A percentile compares a stretch with the other conserved stretches of the same genome.
These are phyloP conservation scores for Penicillium paradoxum DNA, from an alignment of 495 filamentous ascomycete species.

Conservation along the genomic window DNA sequence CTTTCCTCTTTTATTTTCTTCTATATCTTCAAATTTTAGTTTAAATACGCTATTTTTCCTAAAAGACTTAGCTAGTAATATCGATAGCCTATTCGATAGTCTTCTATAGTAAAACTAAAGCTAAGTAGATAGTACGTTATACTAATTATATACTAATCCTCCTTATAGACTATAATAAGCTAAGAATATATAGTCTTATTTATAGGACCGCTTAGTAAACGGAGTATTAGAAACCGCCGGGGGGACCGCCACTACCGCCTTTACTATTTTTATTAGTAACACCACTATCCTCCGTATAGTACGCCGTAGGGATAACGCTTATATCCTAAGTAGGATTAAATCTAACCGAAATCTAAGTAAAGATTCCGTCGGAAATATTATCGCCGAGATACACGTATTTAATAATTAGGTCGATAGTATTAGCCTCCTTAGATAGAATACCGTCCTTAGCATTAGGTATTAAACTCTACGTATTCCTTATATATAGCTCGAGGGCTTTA, in stretches of 20 bases:
- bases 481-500: conserved; percentile 49
- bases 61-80: too few relatives aligned
- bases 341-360: conserved; percentile 35
- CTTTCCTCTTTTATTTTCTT: too few relatives aligned
- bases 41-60: too few relatives aligned
- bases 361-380: conserved; percentile 29
- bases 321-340: conserved; percentile 26
- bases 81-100: too few relatives aligned
- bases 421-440: conserved; percentile 43
- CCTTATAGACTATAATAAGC: too few relatives aligned
- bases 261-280: conserved; percentile 31
- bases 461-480: conserved; percentile 46
- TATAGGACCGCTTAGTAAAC: too few relatives aligned
- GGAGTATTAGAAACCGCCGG: background rate
- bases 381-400: conserved; percentile 45
- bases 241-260: conserved; percentile 9
- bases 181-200: too few relatives aligned
- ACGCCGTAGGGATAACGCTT: conserved; percentile 27
- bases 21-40: too few relatives aligned
- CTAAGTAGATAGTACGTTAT: too few relatives aligned
- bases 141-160: too few relatives aligned
- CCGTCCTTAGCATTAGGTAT: conserved; percentile 50
- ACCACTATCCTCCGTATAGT: conserved; percentile 33
- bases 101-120: too few relatives aligned
- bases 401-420: conserved; percentile 52